Evolutionary conservation across 1,139 yeast genomes (phyloP), one percentile per base, ranked within the genome.

Genomic region (Taiozyma onychis): DNA sequence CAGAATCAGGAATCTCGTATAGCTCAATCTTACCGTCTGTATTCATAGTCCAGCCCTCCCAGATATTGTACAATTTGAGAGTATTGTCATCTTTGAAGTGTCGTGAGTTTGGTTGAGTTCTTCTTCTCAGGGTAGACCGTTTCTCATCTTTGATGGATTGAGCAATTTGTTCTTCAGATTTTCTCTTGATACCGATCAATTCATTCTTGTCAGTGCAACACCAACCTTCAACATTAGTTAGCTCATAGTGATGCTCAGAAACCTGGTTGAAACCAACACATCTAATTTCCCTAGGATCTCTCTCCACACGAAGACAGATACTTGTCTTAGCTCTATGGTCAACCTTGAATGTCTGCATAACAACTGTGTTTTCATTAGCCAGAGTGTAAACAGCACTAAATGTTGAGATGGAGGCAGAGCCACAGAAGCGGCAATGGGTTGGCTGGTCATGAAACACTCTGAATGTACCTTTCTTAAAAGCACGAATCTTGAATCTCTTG

Each of bases 271-370:
- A 86, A 42, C 96, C 96, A 43, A 85, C 74, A 68, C 97, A 89
- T 70, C 96, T 78, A 43, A 88, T 87, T 70, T 89, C 97, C 62
- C 96, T 76, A 1, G 93, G 89, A 68, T 89, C 96, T 76, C 97
- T 84, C 67, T 89, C 96, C 39, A 87, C 95, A 68, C 96, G 80
- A 50, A 88, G 69, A 67, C 97, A 89, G 45, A 89, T 89, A 59
- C 81, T 84, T 54, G 81, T 85, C 60, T 87, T 86, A 5, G 95
- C 89, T 53, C 85, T 75, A 61, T 85, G 86, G 53, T 84, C 88
- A 47, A 85, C 80, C 47, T 78, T 78, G 61, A 81, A 82, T 0
- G 95, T 84, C 60, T 88, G 96, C 66, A 87, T 72, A 8, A 85
- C 82, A 46, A 88, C 71, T 1, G 81, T 77, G 9, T 76, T 76